A percentile compares a stretch with the other conserved stretches of the same genome.
Evolutionary conservation across 2,329 filamentous ascomycete species (phyloP).

Genomic region (Xylariales sp.): DNA sequence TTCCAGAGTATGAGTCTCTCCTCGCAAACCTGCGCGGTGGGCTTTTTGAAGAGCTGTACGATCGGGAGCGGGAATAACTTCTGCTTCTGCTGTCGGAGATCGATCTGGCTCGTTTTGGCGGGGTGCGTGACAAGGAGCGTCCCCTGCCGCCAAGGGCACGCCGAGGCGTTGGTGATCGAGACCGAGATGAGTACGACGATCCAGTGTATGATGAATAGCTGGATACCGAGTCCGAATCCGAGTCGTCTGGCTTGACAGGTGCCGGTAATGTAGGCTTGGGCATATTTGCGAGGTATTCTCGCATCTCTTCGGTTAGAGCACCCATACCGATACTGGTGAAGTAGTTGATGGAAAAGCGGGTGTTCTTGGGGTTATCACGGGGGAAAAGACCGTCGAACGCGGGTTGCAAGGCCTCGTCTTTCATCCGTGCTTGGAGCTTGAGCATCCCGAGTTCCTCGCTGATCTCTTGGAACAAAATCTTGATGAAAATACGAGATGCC

Average conservation of each 20-base stretch:
- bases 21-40: slow-evolving; percentile 20
- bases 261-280: slow-evolving; percentile 78
- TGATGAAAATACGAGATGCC: slow-evolving; percentile 95
- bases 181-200: slow-evolving; percentile 54
- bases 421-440: slow-evolving; percentile 70
- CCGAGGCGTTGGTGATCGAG: slow-evolving; percentile 38
- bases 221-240: slow-evolving; percentile 67
- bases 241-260: slow-evolving; percentile 52
- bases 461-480: slow-evolving; percentile 93
- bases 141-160: slow-evolving; percentile 31
- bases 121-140: slow-evolving; percentile 30
- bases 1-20: slow-evolving; percentile 20
- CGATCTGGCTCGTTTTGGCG: slow-evolving; percentile 25
- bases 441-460: slow-evolving; percentile 81
- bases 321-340: slow-evolving; percentile 98
- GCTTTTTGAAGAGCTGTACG: slow-evolving; percentile 23
- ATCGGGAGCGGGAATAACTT: slow-evolving; percentile 35
- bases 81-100: slow-evolving; percentile 25
- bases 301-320: slow-evolving; percentile 88
- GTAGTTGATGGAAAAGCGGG: slow-evolving; percentile 97
- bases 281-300: slow-evolving; percentile 82
- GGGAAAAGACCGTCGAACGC: slow-evolving; percentile 86
- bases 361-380: slow-evolving; percentile 80
- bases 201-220: slow-evolving; percentile 74
- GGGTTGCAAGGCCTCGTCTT: slow-evolving; percentile 72